Evolutionary conservation across 768 basidiomycete species (phyloP), one percentile per base, ranked within the genome.

Genomic region (Naganishia vaughanmartiniae): DNA sequence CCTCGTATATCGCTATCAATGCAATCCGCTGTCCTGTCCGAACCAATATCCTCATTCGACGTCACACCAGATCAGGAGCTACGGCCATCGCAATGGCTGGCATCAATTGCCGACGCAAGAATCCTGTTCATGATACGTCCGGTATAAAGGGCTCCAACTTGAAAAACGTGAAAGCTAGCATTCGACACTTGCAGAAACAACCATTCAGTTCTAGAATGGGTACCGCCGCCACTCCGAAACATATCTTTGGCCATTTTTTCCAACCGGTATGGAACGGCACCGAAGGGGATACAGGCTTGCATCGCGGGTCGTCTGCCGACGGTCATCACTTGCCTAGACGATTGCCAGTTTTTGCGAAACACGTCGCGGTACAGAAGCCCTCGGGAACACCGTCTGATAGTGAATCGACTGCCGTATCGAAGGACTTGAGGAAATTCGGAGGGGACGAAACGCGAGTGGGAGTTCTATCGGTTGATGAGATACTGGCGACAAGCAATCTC

Each of bases 81-180:
- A 14, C 48, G 12, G 14, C 24, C n/a, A 51, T 26, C 12, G 21
- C 12, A 1, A 63, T 63, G 60, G 60, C 60, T 26, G 60, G 60
- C n/a, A 63, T 63, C 39, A 63, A 63, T 21, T n/a, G 21, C n/a
- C 60, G 60, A 39, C 6, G 10, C 60, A 63, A 63, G 42, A 63
- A 63, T 26, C 60, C 60, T 10, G 28, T 63, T 4, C 42, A 63
- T 10, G 60, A 63, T 45, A n/a, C n/a, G 21, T 45, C 36, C 3
- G 30, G 19, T 21, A 28, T 26, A 1, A 36, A 42, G 11, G 42
- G 26, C 2, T 42, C 39, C 36, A 45, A 46, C 60, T n/a, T 63
- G 14, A 34, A 26, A 11, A 4, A n/a, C 11, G 2, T 46, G 21
- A 36, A 42, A 17, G 60, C 24, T 30, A 63, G 60, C 60, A 4